A percentile compares a stretch with the other conserved stretches of the same genome.
Conservation (phyloP, 345 rosid genomes). For the Durio zibethinus region DNA sequence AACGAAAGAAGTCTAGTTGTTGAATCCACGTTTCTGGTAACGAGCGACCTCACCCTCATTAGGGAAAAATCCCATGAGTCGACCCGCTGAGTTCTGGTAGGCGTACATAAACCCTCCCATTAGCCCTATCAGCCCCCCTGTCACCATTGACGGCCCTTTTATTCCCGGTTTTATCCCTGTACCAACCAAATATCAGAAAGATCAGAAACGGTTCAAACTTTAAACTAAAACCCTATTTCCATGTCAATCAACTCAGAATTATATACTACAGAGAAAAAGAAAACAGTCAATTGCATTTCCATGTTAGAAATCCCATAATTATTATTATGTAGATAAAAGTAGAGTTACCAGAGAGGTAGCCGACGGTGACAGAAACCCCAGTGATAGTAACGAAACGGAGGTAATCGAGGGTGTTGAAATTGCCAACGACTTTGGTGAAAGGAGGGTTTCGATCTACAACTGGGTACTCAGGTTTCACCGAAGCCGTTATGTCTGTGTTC, state of each 20-base stretch:
- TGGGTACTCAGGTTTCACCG: constrained; percentile 83
- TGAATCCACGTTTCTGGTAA: constrained; percentile 49
- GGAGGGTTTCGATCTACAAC: constrained; percentile 84
- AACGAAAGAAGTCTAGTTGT: constrained; percentile 12
- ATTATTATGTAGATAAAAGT: not conserved
- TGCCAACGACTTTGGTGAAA: constrained; percentile 75
- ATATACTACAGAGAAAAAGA: not conserved
- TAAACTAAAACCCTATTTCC: not conserved
- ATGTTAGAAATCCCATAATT: not conserved
- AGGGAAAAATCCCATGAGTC: constrained; percentile 95
- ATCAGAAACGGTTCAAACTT: not conserved
- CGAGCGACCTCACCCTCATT: constrained; percentile 81
- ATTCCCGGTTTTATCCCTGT: constrained; percentile 88
- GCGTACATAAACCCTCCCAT: constrained; percentile 99
- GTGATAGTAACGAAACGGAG: constrained; percentile 70
- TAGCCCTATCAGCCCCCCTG: constrained; percentile 90
- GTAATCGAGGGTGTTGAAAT: constrained; percentile 78
- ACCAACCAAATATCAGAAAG: not conserved
- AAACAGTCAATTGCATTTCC: not conserved
- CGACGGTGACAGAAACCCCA: constrained; percentile 91
- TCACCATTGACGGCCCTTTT: constrained; percentile 94
- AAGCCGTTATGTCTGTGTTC: constrained; percentile 94
- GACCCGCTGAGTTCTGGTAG: constrained; percentile 92
- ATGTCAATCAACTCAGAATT: not conserved
- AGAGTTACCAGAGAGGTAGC: constrained; percentile 70